Conservation (phyloP, 495 filamentous ascomycete species). For the Physcia stellaris region DNA sequence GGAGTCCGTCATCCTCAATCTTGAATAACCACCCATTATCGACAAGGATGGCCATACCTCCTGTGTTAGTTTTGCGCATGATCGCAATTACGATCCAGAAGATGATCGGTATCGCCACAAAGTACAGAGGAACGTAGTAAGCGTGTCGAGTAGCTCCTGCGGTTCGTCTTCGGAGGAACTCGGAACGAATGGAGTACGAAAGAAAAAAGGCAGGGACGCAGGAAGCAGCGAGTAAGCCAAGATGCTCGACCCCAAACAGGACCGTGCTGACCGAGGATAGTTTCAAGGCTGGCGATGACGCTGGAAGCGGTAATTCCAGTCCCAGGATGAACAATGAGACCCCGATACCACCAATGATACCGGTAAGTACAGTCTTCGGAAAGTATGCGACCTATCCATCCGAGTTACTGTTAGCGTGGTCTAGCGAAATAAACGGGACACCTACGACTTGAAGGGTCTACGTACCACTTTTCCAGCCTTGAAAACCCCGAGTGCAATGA, state of each 20-base stretch:
- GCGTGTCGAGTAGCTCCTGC: too few relatives aligned
- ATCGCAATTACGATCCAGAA: conserved; percentile 2
- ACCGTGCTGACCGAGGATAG: background rate
- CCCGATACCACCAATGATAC: conserved; percentile 3
- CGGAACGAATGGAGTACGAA: too few relatives aligned
- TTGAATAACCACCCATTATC: background rate
- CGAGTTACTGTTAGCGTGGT: too few relatives aligned
- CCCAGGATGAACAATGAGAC: conserved; percentile 1
- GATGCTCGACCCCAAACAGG: conserved; percentile 3
- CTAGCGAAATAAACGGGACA: too few relatives aligned
- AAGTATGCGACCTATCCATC: conserved; percentile 4
- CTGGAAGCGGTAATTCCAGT: background rate
- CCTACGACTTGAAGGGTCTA: too few relatives aligned
- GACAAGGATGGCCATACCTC: background rate
- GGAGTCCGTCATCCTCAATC: background rate
- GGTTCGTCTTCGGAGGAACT: too few relatives aligned
- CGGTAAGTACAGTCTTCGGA: conserved; percentile 2
- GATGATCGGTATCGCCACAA: background rate
- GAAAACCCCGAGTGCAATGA: too few relatives aligned
- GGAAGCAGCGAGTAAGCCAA: background rate
- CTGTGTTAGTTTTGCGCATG: background rate
- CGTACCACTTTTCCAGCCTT: too few relatives aligned
- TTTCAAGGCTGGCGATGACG: background rate
- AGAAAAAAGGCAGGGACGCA: too few relatives aligned
- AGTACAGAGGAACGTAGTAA: conserved; percentile 1